A percentile compares a stretch with the other conserved stretches of the same genome.
phyloP scores from a whole-genome alignment of 2,329 filamentous ascomycete genomes.

The Aspergillus alliaceus region DNA sequence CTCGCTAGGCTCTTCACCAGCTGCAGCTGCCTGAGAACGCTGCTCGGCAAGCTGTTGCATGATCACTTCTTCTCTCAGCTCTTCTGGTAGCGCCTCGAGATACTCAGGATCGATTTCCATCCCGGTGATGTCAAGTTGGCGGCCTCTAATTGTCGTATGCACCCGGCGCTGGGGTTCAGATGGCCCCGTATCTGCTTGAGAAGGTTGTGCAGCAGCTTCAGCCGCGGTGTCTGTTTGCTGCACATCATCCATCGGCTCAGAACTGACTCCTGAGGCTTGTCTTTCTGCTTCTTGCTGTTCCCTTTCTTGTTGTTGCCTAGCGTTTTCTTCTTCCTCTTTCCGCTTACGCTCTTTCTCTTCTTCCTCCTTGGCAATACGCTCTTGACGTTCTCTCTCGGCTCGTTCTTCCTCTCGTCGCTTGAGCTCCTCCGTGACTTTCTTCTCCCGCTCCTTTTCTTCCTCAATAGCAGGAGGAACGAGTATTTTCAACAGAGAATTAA shows the following conservation, averaged over 20 bases:
- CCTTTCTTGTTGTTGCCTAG: conserved; percentile 59
- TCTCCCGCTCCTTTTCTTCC: conserved; percentile 70
- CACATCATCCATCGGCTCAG: conserved; percentile 73
- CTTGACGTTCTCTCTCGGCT: conserved; percentile 61
- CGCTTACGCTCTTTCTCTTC: conserved; percentile 70
- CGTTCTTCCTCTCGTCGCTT: conserved; percentile 62
- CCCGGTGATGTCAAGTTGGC: conserved; percentile 88
- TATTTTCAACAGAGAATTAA: conserved; percentile 67
- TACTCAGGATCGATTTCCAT: conserved; percentile 94
- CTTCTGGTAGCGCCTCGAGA: conserved; percentile 93
- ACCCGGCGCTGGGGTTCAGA: conserved; percentile 60
- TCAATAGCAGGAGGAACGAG: conserved; percentile 84
- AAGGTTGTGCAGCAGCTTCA: conserved; percentile 32
- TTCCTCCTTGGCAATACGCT: conserved; percentile 66
- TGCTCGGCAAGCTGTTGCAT: conserved; percentile 84
- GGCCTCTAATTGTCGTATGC: conserved; percentile 79
- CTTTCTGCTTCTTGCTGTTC: conserved; percentile 62
- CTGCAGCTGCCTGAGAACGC: conserved; percentile 71
- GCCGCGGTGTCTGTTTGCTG: conserved; percentile 52
- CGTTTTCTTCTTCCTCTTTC: conserved; percentile 68
- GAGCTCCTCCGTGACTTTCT: conserved; percentile 56
- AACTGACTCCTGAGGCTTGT: conserved; percentile 44
- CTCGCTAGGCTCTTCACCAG: conserved; percentile 62
- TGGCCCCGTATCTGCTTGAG: conserved; percentile 46
- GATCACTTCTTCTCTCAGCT: conserved; percentile 93